Conservation (phyloP, 306 rosid genomes). For the Quercus parvula region DNA sequence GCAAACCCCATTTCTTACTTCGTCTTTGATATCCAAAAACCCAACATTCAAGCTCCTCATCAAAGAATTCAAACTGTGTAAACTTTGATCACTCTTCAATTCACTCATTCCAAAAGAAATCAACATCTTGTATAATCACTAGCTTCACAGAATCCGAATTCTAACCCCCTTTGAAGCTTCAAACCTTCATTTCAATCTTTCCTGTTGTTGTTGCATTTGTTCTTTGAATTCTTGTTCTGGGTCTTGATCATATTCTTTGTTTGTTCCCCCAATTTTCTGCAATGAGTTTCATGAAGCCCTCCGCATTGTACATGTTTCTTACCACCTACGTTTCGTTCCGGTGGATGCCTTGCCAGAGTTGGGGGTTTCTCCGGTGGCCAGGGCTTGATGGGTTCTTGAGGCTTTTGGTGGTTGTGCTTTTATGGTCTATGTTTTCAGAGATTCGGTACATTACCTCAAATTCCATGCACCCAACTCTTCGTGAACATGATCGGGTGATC, state of each 20-base stretch:
- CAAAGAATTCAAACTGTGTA: neutral
- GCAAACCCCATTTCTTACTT: neutral
- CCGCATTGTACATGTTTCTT: conserved; percentile 43
- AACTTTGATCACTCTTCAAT: neutral
- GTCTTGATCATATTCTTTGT: neutral
- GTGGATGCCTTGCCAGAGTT: conserved; percentile 83
- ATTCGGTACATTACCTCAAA: conserved; percentile 73
- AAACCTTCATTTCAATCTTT: neutral
- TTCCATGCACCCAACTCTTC: conserved; percentile 87
- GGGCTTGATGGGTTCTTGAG: conserved; percentile 72
- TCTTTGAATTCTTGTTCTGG: neutral
- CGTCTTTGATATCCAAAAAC: neutral
- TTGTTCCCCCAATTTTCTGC: neutral
- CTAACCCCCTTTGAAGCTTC: neutral
- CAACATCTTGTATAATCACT: neutral
- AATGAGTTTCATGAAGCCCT: conserved; percentile 77
- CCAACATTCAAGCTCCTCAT: neutral
- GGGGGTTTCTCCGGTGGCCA: conserved; percentile 80
- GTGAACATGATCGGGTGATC: conserved; percentile 70
- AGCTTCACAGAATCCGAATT: neutral
- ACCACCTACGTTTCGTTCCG: conserved; percentile 37
- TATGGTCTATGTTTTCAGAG: conserved; percentile 70
- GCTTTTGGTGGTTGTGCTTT: conserved; percentile 54
- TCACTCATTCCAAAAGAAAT: neutral
- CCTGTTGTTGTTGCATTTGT: neutral